Conservation (phyloP, 148 eudicot species). For the Cornus suecica region DNA sequence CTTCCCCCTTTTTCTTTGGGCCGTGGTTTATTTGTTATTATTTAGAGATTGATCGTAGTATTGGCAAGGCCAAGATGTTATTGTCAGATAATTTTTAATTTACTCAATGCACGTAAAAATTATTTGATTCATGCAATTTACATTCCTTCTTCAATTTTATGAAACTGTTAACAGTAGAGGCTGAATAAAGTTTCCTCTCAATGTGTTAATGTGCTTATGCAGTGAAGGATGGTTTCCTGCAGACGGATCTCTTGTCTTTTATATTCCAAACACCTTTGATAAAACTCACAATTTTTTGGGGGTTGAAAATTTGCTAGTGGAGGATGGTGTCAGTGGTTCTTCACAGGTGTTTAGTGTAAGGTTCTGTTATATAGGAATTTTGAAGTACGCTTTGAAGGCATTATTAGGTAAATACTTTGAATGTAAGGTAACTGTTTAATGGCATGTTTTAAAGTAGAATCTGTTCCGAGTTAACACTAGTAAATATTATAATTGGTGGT, state of each 20-base stretch:
- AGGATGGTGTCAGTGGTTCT: neutral
- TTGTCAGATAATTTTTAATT: neutral
- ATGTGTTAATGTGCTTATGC: neutral
- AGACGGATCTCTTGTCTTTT: neutral
- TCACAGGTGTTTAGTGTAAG: neutral
- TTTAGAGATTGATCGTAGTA: neutral
- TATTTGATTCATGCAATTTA: neutral
- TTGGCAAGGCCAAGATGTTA: neutral
- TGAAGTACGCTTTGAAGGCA: neutral
- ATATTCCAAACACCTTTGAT: neutral
- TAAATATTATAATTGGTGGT: neutral
- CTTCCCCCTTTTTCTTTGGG: neutral
- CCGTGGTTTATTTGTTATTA: neutral
- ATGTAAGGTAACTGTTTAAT: neutral
- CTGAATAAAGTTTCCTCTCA: neutral
- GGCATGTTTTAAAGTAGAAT: neutral
- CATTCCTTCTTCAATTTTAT: neutral
- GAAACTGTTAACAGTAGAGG: neutral
- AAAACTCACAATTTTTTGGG: neutral
- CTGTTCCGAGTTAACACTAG: too few species aligned
- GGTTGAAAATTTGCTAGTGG: neutral
- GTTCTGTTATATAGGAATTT: neutral
- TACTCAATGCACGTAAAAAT: neutral
- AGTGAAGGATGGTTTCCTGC: constrained; percentile 7
- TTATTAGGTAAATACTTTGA: neutral